These are phyloP conservation scores for Sporothrix brunneoviolacea DNA, from an alignment of 2,329 filamentous ascomycete genomes.

Conservation along the genomic window DNA sequence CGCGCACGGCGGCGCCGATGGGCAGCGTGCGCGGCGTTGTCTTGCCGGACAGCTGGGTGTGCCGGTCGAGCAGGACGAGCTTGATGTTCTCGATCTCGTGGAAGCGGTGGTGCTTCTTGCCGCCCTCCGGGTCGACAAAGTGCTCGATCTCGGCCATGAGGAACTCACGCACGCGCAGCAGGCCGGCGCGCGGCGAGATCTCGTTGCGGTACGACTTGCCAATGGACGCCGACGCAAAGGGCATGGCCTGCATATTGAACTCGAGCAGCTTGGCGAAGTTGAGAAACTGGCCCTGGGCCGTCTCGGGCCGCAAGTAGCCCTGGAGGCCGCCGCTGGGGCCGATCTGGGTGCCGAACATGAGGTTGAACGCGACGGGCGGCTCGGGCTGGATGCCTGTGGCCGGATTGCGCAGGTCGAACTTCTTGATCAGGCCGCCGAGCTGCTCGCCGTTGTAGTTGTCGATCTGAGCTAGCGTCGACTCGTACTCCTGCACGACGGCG, in stretches of 20 bases:
- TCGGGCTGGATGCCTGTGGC: slow-evolving; percentile 68
- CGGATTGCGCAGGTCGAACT: slow-evolving; percentile 87
- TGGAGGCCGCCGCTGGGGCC: slow-evolving; percentile 79
- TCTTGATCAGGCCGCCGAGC: slow-evolving; percentile 80
- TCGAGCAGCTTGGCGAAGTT: slow-evolving; percentile 92
- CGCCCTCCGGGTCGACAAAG: slow-evolving; percentile 87
- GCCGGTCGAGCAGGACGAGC: slow-evolving; percentile 74
- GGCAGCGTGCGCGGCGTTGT: slow-evolving; percentile 66
- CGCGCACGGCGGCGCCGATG: slow-evolving; percentile 79
- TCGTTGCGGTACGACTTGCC: slow-evolving; percentile 98
- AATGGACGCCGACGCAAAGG: slow-evolving; percentile 93
- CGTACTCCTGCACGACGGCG: slow-evolving; percentile 78
- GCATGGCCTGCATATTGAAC: slow-evolving; percentile 92
- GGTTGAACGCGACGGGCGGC: slow-evolving; percentile 86
- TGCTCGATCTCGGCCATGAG: slow-evolving; percentile 99
- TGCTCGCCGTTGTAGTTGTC: slow-evolving; percentile 90
- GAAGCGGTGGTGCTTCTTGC: slow-evolving; percentile 92
- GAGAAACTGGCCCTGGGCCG: slow-evolving; percentile 94
- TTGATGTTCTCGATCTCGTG: slow-evolving; percentile 76
- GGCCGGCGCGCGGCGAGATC: slow-evolving; percentile 85
- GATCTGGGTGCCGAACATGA: slow-evolving; percentile 97
- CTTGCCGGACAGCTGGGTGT: slow-evolving; percentile 81
- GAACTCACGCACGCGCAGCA: slow-evolving; percentile 92
- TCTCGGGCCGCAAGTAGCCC: slow-evolving; percentile 87
- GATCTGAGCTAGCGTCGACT: slow-evolving; percentile 83